phyloP scores from a whole-genome alignment of 805 yeast genomes.

The Wickerhamiella sergipiensis region DNA sequence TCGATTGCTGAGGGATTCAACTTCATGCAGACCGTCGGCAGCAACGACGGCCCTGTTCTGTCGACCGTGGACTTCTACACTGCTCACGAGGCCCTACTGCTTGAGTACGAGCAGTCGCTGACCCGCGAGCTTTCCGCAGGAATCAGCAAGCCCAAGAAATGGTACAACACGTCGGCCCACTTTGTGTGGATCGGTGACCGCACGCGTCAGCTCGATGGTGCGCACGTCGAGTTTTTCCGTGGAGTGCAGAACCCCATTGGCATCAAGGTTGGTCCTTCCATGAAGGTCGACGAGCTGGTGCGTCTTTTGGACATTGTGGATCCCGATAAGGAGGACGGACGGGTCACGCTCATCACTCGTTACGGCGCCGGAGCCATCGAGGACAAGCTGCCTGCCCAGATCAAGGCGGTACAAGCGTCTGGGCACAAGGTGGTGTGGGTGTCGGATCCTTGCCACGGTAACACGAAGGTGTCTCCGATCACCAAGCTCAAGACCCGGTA shows the following conservation, averaged over 20 bases:
- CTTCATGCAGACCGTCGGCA: slow-evolving; percentile 30
- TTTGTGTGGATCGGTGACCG: slow-evolving; percentile 34
- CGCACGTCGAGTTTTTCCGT: slow-evolving; percentile 33
- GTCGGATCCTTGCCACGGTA: slow-evolving; percentile 34
- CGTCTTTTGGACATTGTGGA: slow-evolving; percentile 27
- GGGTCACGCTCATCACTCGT: slow-evolving; percentile 30
- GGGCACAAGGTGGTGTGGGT: slow-evolving; percentile 32
- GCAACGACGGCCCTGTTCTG: slow-evolving; percentile 20
- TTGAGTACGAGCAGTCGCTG: slow-evolving; percentile 30
- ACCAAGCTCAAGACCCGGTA: slow-evolving; percentile 30
- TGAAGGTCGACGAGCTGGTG: slow-evolving; percentile 27
- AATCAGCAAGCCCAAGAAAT: slow-evolving; percentile 18
- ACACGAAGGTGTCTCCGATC: slow-evolving; percentile 28
- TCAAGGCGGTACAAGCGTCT: slow-evolving; percentile 26
- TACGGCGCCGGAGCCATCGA: slow-evolving; percentile 28
- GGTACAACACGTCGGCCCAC: slow-evolving; percentile 31
- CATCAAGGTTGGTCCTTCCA: slow-evolving; percentile 32
- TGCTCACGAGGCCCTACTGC: slow-evolving; percentile 30
- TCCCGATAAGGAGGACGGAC: slow-evolving; percentile 26
- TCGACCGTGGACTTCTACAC: slow-evolving; percentile 28
- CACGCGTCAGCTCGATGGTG: slow-evolving; percentile 31
- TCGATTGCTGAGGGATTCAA: slow-evolving; percentile 26
- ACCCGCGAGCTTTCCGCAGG: slow-evolving; percentile 19
- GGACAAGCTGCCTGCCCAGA: slow-evolving; percentile 27
- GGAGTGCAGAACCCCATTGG: slow-evolving; percentile 32